Evolutionary conservation across 2,329 filamentous ascomycete species (phyloP), one percentile per base, ranked within the genome.

Genomic region (Fusarium subtropicale): DNA sequence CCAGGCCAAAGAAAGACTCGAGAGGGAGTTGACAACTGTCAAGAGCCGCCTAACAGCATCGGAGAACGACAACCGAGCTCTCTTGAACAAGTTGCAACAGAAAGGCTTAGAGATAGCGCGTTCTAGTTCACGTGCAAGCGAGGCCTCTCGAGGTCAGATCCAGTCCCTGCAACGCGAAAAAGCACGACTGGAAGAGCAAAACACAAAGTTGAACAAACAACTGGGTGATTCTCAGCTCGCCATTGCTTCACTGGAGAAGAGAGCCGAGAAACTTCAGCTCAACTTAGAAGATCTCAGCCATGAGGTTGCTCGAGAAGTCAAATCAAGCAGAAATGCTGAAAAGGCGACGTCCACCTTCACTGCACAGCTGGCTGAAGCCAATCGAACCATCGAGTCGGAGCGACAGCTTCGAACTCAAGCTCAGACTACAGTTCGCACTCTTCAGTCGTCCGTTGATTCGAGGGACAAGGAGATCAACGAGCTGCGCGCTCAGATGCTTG

Each of bases 1-100:
- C 74, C 93, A 97, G 76, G 91, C 94, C 69, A 98, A 98, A 79
- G 94, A 97, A 77, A 90, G 96, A 36, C 85, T 97, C 45, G 94
- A 98, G 78, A 89, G 94, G 24, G 96, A 99, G 77, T 86, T 98
- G 9, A 91, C 93, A 24, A 97, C 95, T 1, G 88, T 97, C 71
- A 97, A 96, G 78, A 94, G 94, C 64, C 91, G 95, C 24, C 84
- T 99, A 41, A 87, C 91, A 10, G 96, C 95, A 26, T 98, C 95
- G 0, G 95, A 99, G 78, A 97, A 98, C 74, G 95, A 98, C 80
- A 98, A 98, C 75, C 91, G 93, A 53, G 91, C 94, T 7, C 84
- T 99, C n/a, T 86, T 98, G 70, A 98, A 97, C 82, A 98, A 98
- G 80, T 86, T 99, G 20, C 95, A 98, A 75, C 95, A 98, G 76